Conservation (phyloP, 345 rosid genomes). For the Reutealis trisperma region DNA sequence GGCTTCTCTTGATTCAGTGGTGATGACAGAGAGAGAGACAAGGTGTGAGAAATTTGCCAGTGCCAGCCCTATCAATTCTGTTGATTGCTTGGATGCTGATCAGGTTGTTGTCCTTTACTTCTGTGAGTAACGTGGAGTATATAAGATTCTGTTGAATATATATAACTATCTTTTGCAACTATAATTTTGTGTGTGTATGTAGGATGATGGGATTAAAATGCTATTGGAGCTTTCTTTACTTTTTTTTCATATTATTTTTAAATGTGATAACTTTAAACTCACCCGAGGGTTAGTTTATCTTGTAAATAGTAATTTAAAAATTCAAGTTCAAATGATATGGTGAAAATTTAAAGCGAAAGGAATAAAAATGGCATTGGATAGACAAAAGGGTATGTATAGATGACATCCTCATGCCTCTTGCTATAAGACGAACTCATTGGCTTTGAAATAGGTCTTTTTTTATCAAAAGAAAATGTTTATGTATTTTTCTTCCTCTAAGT, state of each 20-base stretch:
- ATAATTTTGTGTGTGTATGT: not conserved
- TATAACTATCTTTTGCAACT: no score
- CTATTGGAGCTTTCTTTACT: not conserved
- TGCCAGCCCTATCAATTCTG: constrained; percentile 67
- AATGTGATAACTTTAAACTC: not conserved
- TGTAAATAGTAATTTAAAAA: not conserved
- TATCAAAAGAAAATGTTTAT: no score
- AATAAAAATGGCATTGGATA: not conserved
- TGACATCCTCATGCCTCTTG: no score
- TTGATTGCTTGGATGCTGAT: constrained; percentile 86
- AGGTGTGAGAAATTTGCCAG: constrained; percentile 54
- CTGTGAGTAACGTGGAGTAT: not conserved
- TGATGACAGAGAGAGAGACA: constrained; percentile 67
- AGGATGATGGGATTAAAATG: not conserved
- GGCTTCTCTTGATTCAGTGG: constrained; percentile 83
- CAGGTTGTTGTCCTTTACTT: constrained; percentile 47
- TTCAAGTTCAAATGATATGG: not conserved
- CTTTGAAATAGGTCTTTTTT: no score
- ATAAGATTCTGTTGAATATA: no score
- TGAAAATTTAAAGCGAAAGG: not conserved
- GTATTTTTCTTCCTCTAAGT: no score
- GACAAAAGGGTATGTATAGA: not conserved
- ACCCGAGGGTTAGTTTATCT: not conserved
- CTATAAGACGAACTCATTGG: no score
- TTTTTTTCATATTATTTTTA: not conserved